Evolutionary conservation across 2,329 filamentous ascomycete species (phyloP).

Genomic region (Phialophora verrucosa): DNA sequence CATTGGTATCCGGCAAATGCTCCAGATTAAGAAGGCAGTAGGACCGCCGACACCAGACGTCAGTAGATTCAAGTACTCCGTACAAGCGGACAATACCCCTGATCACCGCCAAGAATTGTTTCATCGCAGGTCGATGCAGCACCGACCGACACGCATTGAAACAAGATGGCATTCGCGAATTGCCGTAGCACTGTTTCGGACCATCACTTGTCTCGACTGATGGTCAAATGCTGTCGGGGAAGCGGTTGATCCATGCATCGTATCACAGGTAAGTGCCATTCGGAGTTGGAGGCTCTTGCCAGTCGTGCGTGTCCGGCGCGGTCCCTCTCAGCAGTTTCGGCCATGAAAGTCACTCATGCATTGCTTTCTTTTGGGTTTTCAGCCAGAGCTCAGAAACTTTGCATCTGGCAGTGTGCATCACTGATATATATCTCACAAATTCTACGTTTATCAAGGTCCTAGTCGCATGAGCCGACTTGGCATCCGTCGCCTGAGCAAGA

Average conservation of each 20-base stretch:
- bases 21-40: background rate
- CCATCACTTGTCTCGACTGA: background rate
- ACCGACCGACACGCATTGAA: slow-evolving; percentile 3
- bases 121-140: background rate
- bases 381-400: background rate
- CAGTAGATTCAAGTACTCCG: background rate
- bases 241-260: background rate
- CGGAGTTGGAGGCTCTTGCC: background rate
- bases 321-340: background rate
- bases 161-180: background rate
- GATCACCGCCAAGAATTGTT: slow-evolving; percentile 4
- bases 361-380: background rate
- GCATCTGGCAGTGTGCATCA: background rate
- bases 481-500: slow-evolving; percentile 7
- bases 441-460: background rate
- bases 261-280: background rate
- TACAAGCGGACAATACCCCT: background rate
- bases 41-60: background rate
- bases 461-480: slow-evolving; percentile 14
- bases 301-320: background rate
- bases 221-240: background rate
- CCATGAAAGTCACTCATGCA: background rate
- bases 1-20: background rate
- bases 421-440: background rate
- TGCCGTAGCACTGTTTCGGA: slow-evolving; percentile 8